Conservation (phyloP, 495 filamentous ascomycete species). For the Talaromyces proteolyticus region DNA sequence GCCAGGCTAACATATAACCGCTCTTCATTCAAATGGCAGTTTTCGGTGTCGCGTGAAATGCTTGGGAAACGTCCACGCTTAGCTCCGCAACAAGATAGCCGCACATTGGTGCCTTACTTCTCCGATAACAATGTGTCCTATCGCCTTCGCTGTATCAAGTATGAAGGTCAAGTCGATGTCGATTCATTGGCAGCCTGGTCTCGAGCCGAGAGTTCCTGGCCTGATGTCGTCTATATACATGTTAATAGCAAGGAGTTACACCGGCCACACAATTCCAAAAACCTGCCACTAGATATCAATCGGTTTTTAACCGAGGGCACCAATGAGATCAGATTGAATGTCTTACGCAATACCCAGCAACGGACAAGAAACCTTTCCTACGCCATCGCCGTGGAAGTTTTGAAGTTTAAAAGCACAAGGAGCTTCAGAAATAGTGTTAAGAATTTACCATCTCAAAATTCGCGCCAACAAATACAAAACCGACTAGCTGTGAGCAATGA, state of each 20-base stretch:
- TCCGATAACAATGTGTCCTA: constrained; percentile 25
- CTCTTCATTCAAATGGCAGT: constrained; percentile 22
- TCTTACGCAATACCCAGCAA: constrained; percentile 20
- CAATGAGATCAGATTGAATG: constrained; percentile 35
- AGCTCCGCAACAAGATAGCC: constrained; percentile 3
- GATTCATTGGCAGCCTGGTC: constrained; percentile 45
- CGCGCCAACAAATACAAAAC: constrained; percentile 27
- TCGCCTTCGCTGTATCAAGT: constrained; percentile 39
- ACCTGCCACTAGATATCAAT: constrained; percentile 71
- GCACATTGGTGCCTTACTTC: constrained; percentile 12
- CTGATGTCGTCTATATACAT: constrained; percentile 60
- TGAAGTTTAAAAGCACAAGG: constrained; percentile 48
- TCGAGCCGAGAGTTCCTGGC: constrained; percentile 61
- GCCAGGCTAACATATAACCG: constrained; percentile 15
- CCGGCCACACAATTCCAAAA: constrained; percentile 65
- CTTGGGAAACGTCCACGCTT: constrained; percentile 13
- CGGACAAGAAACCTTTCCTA: constrained; percentile 34
- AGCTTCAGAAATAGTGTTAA: constrained; percentile 37
- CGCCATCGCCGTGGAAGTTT: constrained; percentile 55
- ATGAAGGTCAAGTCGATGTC: background rate
- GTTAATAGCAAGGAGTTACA: constrained; percentile 58
- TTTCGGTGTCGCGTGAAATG: constrained; percentile 15
- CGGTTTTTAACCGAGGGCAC: constrained; percentile 36
- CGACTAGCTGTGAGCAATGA: constrained; percentile 31
- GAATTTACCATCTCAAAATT: constrained; percentile 19